Evolutionary conservation across 768 basidiomycete species (phyloP), one percentile per base, ranked within the genome.

Genomic region (Astraeus odoratus): DNA sequence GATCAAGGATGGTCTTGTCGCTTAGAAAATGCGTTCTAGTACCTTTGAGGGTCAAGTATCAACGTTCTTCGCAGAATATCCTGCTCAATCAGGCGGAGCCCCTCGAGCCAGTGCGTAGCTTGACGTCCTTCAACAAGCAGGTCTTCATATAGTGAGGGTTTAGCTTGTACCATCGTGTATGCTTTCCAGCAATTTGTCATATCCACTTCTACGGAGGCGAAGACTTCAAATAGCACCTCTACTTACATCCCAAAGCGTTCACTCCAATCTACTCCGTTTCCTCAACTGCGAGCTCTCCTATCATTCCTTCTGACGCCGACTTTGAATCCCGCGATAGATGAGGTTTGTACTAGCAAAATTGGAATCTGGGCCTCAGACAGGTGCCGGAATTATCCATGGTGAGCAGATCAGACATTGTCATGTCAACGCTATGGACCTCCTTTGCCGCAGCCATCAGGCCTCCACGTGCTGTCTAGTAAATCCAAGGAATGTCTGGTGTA

Each of bases 271-370:
- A 63, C 67, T 12, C 75, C 75, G 1, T 68, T 83, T 23, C 72
- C 74, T 1, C 69, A 74, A 13, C 70, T 90, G 3, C 77, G 78
- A 15, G 62, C 72, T 1, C 54, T 92, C 0, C 66, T 94, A 3
- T 81, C 84, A 3, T 61, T 71, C 0, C 58, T 90, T 12, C 57
- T 92, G 27, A 84, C 86, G 0, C 81, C 78, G 24, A 84, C 84
- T 3, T 55, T 94, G 18, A 84, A 81, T 51, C 57, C 66, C 0
- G 82, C 78, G 31, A 81, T 88, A 18, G 92, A 95, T 51, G 67
- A 70, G 3, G 73, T 88, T 4, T 86, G 86, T 52, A 66, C 65
- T 33, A 68, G 71, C 3, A 77, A 76, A 41, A 67, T 95, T 8
- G 76, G 72, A 0, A 67, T 83, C 5, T 41, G 49, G 1, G 57